Conservation (phyloP, 2,329 filamentous ascomycete genomes). For the Didymella exigua region DNA sequence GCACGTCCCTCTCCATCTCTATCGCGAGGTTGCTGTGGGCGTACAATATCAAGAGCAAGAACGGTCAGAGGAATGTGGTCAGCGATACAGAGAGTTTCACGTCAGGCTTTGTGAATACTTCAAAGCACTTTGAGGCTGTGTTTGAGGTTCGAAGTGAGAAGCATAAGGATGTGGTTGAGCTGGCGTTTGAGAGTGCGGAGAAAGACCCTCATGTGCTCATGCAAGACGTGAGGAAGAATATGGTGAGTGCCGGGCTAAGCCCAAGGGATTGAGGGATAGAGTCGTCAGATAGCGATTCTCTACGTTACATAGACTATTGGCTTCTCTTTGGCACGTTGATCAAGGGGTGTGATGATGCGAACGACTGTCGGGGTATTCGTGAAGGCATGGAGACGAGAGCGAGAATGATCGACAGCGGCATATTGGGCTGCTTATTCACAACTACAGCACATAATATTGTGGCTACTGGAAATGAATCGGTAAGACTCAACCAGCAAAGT, state of each 20-base stretch:
- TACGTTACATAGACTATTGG: no score
- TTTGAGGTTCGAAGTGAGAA: constrained; percentile 32
- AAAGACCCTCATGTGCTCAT: constrained; percentile 14
- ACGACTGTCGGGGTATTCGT: not conserved
- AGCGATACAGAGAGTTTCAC: constrained; percentile 13
- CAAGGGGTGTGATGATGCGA: not conserved
- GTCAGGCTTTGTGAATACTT: constrained; percentile 27
- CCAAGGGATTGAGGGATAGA: constrained; percentile 1
- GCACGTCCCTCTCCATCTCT: constrained; percentile 52
- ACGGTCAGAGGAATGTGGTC: not conserved
- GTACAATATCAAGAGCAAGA: constrained; percentile 50
- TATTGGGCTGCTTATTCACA: not conserved
- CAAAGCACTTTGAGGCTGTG: constrained; percentile 32
- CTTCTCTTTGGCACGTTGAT: no score
- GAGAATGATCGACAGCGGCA: not conserved
- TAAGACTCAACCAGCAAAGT: no score
- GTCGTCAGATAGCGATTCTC: no score
- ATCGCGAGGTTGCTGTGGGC: constrained; percentile 59
- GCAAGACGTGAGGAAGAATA: constrained; percentile 9
- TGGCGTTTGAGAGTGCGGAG: constrained; percentile 19
- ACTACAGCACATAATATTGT: not conserved
- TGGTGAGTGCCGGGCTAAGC: constrained; percentile 25
- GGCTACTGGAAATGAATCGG: no score
- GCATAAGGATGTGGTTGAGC: constrained; percentile 25
- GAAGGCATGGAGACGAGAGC: not conserved